Conservation (phyloP, 148 eudicot species). For the Nepenthes mirabilis region DNA sequence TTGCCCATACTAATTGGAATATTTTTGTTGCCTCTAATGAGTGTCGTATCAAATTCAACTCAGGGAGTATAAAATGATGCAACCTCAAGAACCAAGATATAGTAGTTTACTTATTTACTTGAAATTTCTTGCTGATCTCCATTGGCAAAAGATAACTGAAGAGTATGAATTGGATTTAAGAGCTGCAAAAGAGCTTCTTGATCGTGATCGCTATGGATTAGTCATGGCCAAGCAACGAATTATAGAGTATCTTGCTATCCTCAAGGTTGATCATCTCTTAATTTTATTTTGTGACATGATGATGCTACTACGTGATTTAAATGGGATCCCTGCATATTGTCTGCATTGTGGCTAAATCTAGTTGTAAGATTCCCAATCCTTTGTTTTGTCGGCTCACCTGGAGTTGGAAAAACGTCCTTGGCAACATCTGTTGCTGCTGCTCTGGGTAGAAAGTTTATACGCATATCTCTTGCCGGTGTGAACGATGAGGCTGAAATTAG, state of each 20-base stretch:
- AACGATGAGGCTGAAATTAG: constrained; percentile 12
- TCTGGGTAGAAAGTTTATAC: constrained; percentile 35
- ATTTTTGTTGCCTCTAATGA: neutral
- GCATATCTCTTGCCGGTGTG: too few relatives aligned
- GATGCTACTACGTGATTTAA: constrained; percentile 4
- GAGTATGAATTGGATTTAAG: constrained; percentile 70
- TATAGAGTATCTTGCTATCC: constrained; percentile 94
- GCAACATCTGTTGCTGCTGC: constrained; percentile 98
- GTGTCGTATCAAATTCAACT: neutral
- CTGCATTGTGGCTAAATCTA: constrained; percentile 78
- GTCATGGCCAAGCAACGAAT: constrained; percentile 92
- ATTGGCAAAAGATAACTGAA: constrained; percentile 83
- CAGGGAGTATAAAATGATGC: constrained; percentile 97
- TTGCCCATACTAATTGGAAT: neutral
- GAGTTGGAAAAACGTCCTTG: constrained; percentile 96
- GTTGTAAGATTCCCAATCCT: constrained; percentile 95
- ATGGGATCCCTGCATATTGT: constrained; percentile 4
- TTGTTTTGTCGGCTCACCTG: constrained; percentile 16
- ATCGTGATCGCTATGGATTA: constrained; percentile 86
- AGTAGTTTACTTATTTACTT: constrained; percentile 86
- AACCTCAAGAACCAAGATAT: constrained; percentile 99
- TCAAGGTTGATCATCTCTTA: constrained; percentile 50
- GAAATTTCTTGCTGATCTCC: constrained; percentile 97
- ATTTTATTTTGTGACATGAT: constrained; percentile 1
- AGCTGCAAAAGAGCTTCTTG: constrained; percentile 92